phyloP scores from a whole-genome alignment of 306 rosid species.

The Oemleria cerasiformis region DNA sequence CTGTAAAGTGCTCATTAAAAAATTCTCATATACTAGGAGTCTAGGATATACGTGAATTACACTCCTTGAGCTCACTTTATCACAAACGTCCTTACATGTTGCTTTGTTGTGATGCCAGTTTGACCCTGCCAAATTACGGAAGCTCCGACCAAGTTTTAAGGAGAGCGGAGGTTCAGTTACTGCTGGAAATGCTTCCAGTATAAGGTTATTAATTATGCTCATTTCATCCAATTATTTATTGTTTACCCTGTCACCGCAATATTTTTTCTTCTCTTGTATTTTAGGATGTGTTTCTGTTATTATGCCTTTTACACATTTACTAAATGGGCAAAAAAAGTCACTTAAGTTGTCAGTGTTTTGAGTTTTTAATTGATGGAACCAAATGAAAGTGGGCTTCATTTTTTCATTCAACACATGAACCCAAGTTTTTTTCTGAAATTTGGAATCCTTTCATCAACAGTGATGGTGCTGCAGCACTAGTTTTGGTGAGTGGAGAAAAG shows the following conservation, averaged over 20 bases:
- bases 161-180: slow-evolving; percentile 91
- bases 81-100: neutral
- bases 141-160: slow-evolving; percentile 98
- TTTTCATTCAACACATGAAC: slow-evolving; percentile 15
- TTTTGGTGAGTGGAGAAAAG: slow-evolving; percentile 90
- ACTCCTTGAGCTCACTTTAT: slow-evolving; percentile 4
- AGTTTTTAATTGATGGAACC: slow-evolving; percentile 9
- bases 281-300: slow-evolving; percentile 6
- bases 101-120: slow-evolving; percentile 52
- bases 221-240: slow-evolving; percentile 3
- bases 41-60: neutral
- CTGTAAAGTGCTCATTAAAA: neutral
- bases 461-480: slow-evolving; percentile 98
- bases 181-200: slow-evolving; percentile 98
- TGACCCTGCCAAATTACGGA: slow-evolving; percentile 88
- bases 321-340: neutral
- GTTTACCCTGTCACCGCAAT: neutral
- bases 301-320: neutral
- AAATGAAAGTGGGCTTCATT: slow-evolving; percentile 2
- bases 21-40: neutral
- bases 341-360: slow-evolving; percentile 18
- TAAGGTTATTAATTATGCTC: slow-evolving; percentile 52
- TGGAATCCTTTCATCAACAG: slow-evolving; percentile 42
- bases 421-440: slow-evolving; percentile 21
- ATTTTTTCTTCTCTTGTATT: slow-evolving; percentile 5